Evolutionary conservation across 2,329 filamentous ascomycete species (phyloP).

Genomic region (Sordariomycetes sp.): DNA sequence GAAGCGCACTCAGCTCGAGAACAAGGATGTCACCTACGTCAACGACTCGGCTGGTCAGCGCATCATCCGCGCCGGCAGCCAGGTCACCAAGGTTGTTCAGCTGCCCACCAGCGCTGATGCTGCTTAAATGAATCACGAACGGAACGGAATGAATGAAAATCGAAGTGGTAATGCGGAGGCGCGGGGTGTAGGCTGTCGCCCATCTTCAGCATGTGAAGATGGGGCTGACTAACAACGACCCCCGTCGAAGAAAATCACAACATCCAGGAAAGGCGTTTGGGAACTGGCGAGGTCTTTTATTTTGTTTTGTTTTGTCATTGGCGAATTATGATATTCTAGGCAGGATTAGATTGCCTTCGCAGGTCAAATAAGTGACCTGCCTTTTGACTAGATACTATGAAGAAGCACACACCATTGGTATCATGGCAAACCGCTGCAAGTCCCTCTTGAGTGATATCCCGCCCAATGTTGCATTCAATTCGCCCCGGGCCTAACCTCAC

Average conservation of each 20-base stretch:
- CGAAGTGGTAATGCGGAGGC: background rate
- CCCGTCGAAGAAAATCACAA: background rate
- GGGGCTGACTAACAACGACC: background rate
- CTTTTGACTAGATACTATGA: too few relatives aligned
- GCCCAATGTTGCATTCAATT: too few relatives aligned
- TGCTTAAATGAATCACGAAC: conserved; percentile 38
- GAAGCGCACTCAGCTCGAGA: conserved; percentile 78
- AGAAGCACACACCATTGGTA: too few relatives aligned
- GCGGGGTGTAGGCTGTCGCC: background rate
- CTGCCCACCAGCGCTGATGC: conserved; percentile 78
- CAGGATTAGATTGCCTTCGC: background rate
- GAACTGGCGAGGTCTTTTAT: background rate
- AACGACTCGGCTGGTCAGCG: conserved; percentile 74
- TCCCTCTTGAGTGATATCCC: too few relatives aligned
- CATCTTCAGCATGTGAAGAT: background rate
- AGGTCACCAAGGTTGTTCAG: conserved; percentile 75
- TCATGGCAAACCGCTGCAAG: too few relatives aligned
- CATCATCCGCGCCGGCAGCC: conserved; percentile 76
- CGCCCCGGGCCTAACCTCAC: too few relatives aligned
- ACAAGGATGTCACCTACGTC: conserved; percentile 71
- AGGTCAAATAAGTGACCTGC: background rate
- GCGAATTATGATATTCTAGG: background rate
- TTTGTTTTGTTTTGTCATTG: background rate
- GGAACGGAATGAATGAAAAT: background rate
- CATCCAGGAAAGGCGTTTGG: background rate